Conservation (phyloP, 1,139 yeast species). For the Dujonia santamariae region DNA sequence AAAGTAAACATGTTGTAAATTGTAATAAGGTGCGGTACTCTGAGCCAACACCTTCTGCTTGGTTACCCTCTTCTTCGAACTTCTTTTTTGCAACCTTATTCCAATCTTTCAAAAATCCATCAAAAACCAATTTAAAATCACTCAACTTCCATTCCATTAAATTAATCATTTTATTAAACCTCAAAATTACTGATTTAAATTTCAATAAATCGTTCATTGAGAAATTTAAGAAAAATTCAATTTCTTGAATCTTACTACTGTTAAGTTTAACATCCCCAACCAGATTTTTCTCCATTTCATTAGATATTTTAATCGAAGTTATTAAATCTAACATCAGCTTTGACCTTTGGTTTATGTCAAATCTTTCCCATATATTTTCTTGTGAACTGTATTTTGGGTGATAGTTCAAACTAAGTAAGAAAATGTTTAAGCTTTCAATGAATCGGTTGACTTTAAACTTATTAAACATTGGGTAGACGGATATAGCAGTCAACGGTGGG, state of each 20-base stretch:
- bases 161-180: constrained; percentile 40
- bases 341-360: constrained; percentile 18
- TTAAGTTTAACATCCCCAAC: constrained; percentile 26
- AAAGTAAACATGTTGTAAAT: constrained; percentile 29
- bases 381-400: constrained; percentile 19
- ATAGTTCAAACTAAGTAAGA: constrained; percentile 36
- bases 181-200: constrained; percentile 28
- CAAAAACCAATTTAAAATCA: constrained; percentile 34
- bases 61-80: constrained; percentile 4
- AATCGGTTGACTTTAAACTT: constrained; percentile 45
- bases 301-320: constrained; percentile 18
- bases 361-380: constrained; percentile 32
- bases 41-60: background rate
- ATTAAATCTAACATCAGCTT: constrained; percentile 35
- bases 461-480: constrained; percentile 30
- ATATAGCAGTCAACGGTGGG: constrained; percentile 20
- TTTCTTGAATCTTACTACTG: constrained; percentile 38
- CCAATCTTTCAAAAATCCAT: constrained; percentile 15
- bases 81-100: constrained; percentile 6
- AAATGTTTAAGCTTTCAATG: constrained; percentile 45
- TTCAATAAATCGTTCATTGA: constrained; percentile 46
- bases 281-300: constrained; percentile 16
- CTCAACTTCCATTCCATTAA: constrained; percentile 42
- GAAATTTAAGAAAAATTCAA: constrained; percentile 54
- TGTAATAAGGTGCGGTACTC: constrained; percentile 15